Evolutionary conservation across 2,329 filamentous ascomycete genomes (phyloP), one percentile per base, ranked within the genome.

Genomic region (Fusarium agapanthi): DNA sequence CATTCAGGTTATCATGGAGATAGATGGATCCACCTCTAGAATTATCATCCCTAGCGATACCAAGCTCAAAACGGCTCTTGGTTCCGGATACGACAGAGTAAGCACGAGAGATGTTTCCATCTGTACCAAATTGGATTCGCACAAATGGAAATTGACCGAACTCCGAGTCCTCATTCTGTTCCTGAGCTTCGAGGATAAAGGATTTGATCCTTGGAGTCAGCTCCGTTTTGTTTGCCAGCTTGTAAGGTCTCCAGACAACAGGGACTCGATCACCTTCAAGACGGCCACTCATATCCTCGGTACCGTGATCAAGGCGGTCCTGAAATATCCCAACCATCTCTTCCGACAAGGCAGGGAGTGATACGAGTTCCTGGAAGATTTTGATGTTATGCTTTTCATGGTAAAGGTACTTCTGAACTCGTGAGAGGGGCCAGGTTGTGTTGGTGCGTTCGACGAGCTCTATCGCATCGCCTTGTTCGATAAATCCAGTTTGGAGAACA

Each of bases 21-120:
- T 68, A 71, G 9, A 57, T 20, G 8, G 68, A 71, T 6, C 68
- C 68, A n/a, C 68, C 68, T 24, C 68, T 43, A 7, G 68, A 72
- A 32, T 55, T 44, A 10, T 69, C 63, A 2, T 71, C 63, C 11
- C 45, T 20, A 15, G 68, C 69, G 10, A 71, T 44, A 0, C 56
- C 68, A 3, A 71, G 34, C 28, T 71, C 68, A 22, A 71, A 72
- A 2, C 30, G 47, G 1, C 35, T 43, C 5, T 15, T 41, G 24
- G 53, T 71, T 6, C 68, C 68, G 1, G 51, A 68, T 32, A 72
- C 68, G 1, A 71, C 63, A 47, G 68, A 71, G 32, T 71, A 71
- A 3, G 68, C 68, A 15, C 68, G 68, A 8, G 68, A 58, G 2
- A 72, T 37, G 5, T 28, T 57, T 6, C 58, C 57, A 12, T 59